These are phyloP conservation scores for Tulasnella sp. DNA, from an alignment of 768 basidiomycete genomes.

Conservation along the genomic window DNA sequence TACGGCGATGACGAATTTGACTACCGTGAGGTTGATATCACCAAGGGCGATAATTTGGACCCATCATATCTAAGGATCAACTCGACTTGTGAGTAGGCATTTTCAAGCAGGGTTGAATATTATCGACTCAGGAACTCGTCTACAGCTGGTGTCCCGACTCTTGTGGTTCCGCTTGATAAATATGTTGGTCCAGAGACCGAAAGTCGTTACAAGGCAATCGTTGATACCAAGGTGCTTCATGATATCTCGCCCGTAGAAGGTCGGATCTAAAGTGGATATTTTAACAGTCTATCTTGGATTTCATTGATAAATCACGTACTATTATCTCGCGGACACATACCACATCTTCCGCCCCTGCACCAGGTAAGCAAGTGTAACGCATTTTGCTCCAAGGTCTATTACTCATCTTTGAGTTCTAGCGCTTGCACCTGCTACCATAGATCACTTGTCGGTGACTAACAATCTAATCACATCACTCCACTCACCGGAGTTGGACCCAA, in stretches of 20 bases:
- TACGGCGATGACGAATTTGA: slow-evolving; percentile 67
- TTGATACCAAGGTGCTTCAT: slow-evolving; percentile 49
- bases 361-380: slow-evolving; percentile 28
- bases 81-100: slow-evolving; percentile 41
- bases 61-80: slow-evolving; percentile 67
- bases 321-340: slow-evolving; percentile 52
- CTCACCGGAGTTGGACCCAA: slow-evolving; percentile 48
- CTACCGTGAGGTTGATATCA: slow-evolving; percentile 48
- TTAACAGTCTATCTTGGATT: slow-evolving; percentile 54
- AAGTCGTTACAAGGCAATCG: slow-evolving; percentile 67
- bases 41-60: slow-evolving; percentile 65
- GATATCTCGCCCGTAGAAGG: not conserved
- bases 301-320: slow-evolving; percentile 73
- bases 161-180: slow-evolving; percentile 72
- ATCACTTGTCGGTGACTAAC: slow-evolving; percentile 37
- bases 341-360: slow-evolving; percentile 55
- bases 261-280: slow-evolving; percentile 4
- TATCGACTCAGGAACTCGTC: not conserved
- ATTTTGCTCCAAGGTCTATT: not conserved
- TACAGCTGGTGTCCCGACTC: slow-evolving; percentile 62
- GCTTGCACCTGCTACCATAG: slow-evolving; percentile 68
- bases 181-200: slow-evolving; percentile 57
- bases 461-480: slow-evolving; percentile 46
- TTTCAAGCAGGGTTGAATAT: not conserved
- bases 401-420: slow-evolving; percentile 20